Base-by-base conservation (phyloP, 331 rosid species). In the Malus hybrid region DNA sequence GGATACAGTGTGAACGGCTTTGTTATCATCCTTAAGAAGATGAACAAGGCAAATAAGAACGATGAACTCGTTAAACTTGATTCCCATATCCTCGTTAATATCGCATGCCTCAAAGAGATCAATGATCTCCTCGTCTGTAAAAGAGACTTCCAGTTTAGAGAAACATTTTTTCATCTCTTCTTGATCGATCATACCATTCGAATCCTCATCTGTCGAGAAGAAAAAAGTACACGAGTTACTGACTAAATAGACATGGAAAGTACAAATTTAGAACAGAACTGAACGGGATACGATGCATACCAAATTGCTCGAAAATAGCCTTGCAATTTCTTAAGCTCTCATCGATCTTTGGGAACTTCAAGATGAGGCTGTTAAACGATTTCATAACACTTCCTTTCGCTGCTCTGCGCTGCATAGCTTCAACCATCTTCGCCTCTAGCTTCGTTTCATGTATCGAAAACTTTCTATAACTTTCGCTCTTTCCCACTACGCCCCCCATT, bases 311-410 rank as follows among this genome's bases (percentile, higher is more conserved):
- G 64, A 90, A 94, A 76, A 81, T 88, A 65, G 84, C 83, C 84
- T 83, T 86, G 92, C 99, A 95, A 61, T 86, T 95, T 79, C 97
- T 82, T 34, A 95, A 86, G 85, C 89, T 95, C 79, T 85, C 92
- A n/a, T 92, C 99, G 29, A 95, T 90, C 88, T 95, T 95, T 31
- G 93, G 97, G 71, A 95, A 95, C 70, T 95, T 92, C 87, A 95
- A 85, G 86, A 95, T 89, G 74, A 95, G 73, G 78, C 83, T 78
- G 82, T 95, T 86, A 83, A 95, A 92, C 19, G 99, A 92, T 80
- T 83, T 95, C 81, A 88, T 81, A 18, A 87, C 73, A 80, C 85
- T 79, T 81, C 99, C 99, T 7, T 73, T 86, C 34, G 86, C 79
- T 22, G 89, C 93, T 76, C 97, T 89, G 60, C 75, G 82, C 80